phyloP scores from a whole-genome alignment of 2,329 filamentous ascomycete species.

The Cladophialophora carrionii region DNA sequence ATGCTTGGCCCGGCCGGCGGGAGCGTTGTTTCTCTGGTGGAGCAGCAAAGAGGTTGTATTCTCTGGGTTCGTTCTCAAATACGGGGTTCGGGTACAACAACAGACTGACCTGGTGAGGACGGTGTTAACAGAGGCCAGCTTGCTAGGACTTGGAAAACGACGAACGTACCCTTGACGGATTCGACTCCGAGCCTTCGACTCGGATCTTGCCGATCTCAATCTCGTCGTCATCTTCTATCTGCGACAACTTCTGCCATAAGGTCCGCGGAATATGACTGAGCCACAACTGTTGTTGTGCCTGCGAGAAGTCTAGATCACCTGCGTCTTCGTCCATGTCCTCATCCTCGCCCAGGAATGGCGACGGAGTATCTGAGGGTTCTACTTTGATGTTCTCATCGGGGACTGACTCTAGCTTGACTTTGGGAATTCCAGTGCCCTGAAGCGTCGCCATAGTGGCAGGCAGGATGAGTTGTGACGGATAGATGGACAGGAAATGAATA shows the following conservation, averaged over 20 bases:
- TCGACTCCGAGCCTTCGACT: slow-evolving; percentile 60
- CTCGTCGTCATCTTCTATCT: slow-evolving; percentile 77
- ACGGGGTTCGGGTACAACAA: slow-evolving; percentile 68
- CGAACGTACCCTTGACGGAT: slow-evolving; percentile 51
- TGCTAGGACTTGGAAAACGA: slow-evolving; percentile 17
- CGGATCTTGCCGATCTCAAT: slow-evolving; percentile 77
- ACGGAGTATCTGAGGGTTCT: slow-evolving; percentile 34
- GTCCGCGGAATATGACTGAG: slow-evolving; percentile 77
- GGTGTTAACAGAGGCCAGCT: slow-evolving; percentile 20
- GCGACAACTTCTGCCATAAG: slow-evolving; percentile 77
- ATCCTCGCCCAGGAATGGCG: slow-evolving; percentile 50
- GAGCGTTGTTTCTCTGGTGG: slow-evolving; percentile 53
- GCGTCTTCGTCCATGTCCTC: slow-evolving; percentile 73
- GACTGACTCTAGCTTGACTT: slow-evolving; percentile 33
- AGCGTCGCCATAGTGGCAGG: slow-evolving; percentile 32
- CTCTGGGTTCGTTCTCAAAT: slow-evolving; percentile 78
- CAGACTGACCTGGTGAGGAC: slow-evolving; percentile 62
- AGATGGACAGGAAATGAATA: background rate
- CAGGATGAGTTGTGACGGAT: background rate
- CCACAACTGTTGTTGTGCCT: slow-evolving; percentile 59
- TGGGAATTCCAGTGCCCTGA: slow-evolving; percentile 32
- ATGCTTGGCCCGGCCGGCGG: slow-evolving; percentile 73
- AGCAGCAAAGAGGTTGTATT: slow-evolving; percentile 79
- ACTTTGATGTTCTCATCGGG: slow-evolving; percentile 33
- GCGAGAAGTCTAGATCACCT: slow-evolving; percentile 64